A percentile compares a stretch with the other conserved stretches of the same genome.
These are phyloP conservation scores for Vanilla planifolia DNA, from an alignment of 106 monocot genomes.

Conservation along the genomic window DNA sequence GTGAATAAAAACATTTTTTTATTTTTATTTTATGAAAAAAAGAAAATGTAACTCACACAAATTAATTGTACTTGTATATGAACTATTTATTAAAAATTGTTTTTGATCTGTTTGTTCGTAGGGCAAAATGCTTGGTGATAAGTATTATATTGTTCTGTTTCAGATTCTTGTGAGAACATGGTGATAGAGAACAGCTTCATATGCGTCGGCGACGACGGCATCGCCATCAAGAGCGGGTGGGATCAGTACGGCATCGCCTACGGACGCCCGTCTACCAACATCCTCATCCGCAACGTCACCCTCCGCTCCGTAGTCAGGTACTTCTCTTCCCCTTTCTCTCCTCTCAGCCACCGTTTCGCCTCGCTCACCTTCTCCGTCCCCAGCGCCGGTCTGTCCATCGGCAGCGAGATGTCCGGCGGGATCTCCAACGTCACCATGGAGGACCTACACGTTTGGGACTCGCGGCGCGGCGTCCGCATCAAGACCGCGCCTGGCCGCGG, in stretches of 20 bases:
- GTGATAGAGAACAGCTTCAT: constrained; percentile 69
- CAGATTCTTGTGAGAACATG: constrained; percentile 66
- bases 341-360: background rate
- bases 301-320: constrained; percentile 56
- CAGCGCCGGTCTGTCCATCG: constrained; percentile 83
- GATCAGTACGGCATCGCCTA: constrained; percentile 77
- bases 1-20: no score
- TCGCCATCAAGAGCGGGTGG: constrained; percentile 85
- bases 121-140: no score
- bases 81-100: no score
- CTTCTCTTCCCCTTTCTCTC: background rate
- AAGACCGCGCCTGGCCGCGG: constrained; percentile 83
- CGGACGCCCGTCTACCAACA: constrained; percentile 55
- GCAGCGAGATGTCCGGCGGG: constrained; percentile 98
- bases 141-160: no score
- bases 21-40: no score
- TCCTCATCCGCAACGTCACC: constrained; percentile 46
- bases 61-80: no score
- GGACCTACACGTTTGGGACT: constrained; percentile 50
- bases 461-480: constrained; percentile 59
- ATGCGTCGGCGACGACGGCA: constrained; percentile 67
- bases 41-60: no score
- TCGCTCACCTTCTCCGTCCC: constrained; percentile 21
- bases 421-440: constrained; percentile 62
- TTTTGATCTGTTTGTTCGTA: no score